phyloP scores from a whole-genome alignment of 164 flowering plant species.

The Chimonanthus salicifolius region DNA sequence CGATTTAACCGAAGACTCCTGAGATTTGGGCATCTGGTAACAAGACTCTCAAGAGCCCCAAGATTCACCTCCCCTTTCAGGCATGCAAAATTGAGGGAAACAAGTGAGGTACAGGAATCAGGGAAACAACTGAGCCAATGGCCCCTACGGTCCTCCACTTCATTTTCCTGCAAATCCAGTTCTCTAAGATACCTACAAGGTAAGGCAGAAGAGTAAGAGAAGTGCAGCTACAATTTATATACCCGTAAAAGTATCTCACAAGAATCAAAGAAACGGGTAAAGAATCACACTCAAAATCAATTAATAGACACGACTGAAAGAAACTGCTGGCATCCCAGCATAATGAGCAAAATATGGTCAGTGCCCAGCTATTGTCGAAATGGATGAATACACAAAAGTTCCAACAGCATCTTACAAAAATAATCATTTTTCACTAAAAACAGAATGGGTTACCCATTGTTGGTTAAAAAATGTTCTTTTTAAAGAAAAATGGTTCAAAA shows the following conservation, averaged over 20 bases:
- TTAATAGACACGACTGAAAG: no score
- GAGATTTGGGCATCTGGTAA: slow-evolving; percentile 70
- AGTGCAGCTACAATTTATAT: neutral
- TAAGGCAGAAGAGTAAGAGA: neutral
- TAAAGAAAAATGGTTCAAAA: no score
- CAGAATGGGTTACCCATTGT: no score
- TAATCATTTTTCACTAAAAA: no score
- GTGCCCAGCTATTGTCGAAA: no score
- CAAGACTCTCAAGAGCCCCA: slow-evolving; percentile 71
- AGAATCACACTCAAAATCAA: neutral
- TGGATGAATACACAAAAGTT: no score
- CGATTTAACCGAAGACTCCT: slow-evolving; percentile 59
- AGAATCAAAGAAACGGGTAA: neutral
- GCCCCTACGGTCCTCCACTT: slow-evolving; percentile 64
- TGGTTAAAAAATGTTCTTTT: no score
- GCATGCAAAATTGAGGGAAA: slow-evolving; percentile 77
- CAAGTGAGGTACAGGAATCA: slow-evolving; percentile 66
- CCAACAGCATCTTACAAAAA: no score
- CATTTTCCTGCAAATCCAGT: slow-evolving; percentile 83
- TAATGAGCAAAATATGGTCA: no score
- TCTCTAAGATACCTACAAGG: slow-evolving; percentile 60
- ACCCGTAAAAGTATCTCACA: neutral
- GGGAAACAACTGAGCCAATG: slow-evolving; percentile 85
- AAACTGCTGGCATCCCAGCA: no score
- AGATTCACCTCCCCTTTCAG: slow-evolving; percentile 67